Evolutionary conservation across 768 basidiomycete genomes (phyloP), one percentile per base, ranked within the genome.

Genomic region (Pisolithus sp.): DNA sequence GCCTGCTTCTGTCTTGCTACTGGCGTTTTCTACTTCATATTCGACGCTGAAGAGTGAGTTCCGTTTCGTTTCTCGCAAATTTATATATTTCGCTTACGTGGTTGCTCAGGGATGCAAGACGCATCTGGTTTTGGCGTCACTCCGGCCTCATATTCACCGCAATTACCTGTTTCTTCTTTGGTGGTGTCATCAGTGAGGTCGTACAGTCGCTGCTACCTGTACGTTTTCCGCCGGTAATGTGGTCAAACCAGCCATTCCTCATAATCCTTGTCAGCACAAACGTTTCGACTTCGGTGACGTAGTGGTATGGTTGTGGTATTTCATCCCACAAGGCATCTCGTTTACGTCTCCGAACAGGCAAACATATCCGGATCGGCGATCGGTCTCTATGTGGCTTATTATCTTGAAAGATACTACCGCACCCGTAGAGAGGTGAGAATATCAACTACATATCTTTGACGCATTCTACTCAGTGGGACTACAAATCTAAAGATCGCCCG

Each of bases 91-190:
- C 53, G 53, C 30, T 44, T 34, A 20, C 7, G 24, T 30, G 49
- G n/a, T n/a, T 39, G 6, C 45, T 15, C 48, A 93, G 90, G 64
- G 83, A 83, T 49, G 82, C 84, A 7, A 73, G 89, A 53, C 76
- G 89, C 55, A 78, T 92, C 67, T 93, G 91, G 89, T 85, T 89
- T 58, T 93, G 90, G 90, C 78, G 89, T 26, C 77, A 85, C 63
- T 76, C 81, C 24, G 76, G 79, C 8, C 65, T 89, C 10, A 80
- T 89, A 44, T 77, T 87, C 61, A 89, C 91, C 2, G 65, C 67
- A 4, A 67, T 87, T 57, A 72, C 82, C 5, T 93, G 90, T 59
- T 81, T 88, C 69, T 78, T 92, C 60, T 80, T 86, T 55, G 90
- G 90, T 10, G 89, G 88, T 1, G 74, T 93, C 49, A 61, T 91